These are phyloP conservation scores for Cutaneotrichosporon sp. DNA, from an alignment of 1,284 basidiomycete genomes.

Conservation along the genomic window DNA sequence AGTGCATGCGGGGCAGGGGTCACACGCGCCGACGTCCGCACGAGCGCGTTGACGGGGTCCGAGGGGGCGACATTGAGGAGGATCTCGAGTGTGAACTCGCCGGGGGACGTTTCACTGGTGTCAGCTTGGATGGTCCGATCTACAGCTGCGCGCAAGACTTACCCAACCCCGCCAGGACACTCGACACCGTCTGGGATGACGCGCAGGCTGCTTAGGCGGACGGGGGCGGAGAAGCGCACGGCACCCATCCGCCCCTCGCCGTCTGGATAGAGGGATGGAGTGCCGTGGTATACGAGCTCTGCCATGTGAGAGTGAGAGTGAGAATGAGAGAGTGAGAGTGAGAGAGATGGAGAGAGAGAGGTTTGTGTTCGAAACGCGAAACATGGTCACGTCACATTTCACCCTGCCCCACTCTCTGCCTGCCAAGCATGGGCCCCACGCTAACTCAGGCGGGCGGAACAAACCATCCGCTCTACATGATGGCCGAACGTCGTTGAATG, in stretches of 20 bases:
- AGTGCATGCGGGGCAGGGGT: slow-evolving; percentile 11
- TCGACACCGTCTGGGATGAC: slow-evolving; percentile 14
- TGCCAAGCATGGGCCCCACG: no score
- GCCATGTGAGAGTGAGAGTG: neutral
- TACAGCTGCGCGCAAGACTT: neutral
- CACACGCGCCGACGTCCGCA: slow-evolving; percentile 1
- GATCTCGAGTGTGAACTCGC: slow-evolving; percentile 17
- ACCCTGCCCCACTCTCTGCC: neutral
- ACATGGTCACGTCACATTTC: neutral
- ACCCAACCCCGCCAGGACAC: slow-evolving; percentile 14
- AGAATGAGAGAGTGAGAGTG: neutral
- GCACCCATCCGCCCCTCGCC: slow-evolving; percentile 1
- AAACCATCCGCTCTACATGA: no score
- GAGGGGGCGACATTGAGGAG: slow-evolving; percentile 15
- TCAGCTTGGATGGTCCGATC: no score
- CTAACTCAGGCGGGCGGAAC: no score
- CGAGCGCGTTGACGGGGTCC: slow-evolving; percentile 19
- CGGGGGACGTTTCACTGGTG: slow-evolving; percentile 13
- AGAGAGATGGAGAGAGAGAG: neutral
- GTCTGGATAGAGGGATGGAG: slow-evolving; percentile 16
- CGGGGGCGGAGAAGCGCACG: slow-evolving; percentile 14
- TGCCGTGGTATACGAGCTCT: slow-evolving; percentile 21
- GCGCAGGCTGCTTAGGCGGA: slow-evolving; percentile 14
- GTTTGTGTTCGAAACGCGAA: slow-evolving; percentile 4
- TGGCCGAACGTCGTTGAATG: no score